Evolutionary conservation across 169 alveolate species (phyloP).

Genomic region (Pseudocohnilembus persalinus): DNA sequence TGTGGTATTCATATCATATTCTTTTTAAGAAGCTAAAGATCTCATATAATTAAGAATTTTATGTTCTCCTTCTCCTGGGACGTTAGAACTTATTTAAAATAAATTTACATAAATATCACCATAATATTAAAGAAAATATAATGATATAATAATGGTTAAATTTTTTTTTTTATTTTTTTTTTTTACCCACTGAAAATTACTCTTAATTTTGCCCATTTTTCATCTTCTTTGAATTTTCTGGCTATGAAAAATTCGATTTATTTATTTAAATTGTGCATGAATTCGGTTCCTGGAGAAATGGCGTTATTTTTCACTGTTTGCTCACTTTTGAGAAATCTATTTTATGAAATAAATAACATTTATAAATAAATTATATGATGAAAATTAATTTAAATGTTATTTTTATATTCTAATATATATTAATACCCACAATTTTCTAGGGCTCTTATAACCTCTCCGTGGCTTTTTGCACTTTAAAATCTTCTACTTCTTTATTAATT

Average conservation of each 20-base stretch:
- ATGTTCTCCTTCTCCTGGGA: slow-evolving; percentile 99
- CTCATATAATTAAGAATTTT: slow-evolving; percentile 97
- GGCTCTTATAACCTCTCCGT: slow-evolving; percentile 45
- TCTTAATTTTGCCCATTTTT: slow-evolving; percentile 89
- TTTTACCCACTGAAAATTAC: slow-evolving; percentile 93
- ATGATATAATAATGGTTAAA: too few species aligned
- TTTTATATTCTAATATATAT: not conserved
- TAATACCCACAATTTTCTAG: slow-evolving; percentile 21
- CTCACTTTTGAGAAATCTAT: not conserved
- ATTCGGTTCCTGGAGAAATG: slow-evolving; percentile 99
- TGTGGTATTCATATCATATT: slow-evolving; percentile 90
- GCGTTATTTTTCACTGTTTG: slow-evolving; percentile 95
- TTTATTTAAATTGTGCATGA: slow-evolving; percentile 91
- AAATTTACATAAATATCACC: too few species aligned
- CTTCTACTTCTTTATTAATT: slow-evolving; percentile 97
- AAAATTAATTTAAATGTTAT: too few species aligned
- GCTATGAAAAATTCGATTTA: slow-evolving; percentile 84
- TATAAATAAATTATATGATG: too few species aligned
- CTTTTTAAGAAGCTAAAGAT: slow-evolving; percentile 52
- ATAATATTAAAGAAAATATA: too few species aligned
- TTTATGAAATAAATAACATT: too few species aligned
- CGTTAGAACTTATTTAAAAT: slow-evolving; percentile 85
- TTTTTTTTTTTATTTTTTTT: too few species aligned
- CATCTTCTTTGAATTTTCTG: slow-evolving; percentile 87
- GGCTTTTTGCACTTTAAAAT: slow-evolving; percentile 87